A percentile compares a stretch with the other conserved stretches of the same genome.
Conservation (phyloP, 805 yeast genomes). For the Candida loeiensis region DNA sequence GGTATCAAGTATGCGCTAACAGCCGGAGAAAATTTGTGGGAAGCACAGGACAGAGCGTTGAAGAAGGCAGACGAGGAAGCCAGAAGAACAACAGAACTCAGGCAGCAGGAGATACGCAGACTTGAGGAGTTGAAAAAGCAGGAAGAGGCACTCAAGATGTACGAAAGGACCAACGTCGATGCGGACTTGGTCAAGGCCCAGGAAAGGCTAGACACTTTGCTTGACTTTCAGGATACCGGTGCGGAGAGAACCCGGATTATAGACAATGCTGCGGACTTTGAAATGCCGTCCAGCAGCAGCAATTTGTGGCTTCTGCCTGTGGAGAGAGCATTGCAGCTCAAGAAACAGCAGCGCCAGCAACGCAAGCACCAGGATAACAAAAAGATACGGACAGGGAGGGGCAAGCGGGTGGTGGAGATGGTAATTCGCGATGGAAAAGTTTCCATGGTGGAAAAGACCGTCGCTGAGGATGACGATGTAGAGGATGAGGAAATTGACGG, state of each 20-base stretch:
- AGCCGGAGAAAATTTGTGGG: constrained; percentile 61
- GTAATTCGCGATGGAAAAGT: constrained; percentile 80
- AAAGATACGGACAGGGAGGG: constrained; percentile 61
- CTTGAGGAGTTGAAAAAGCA: constrained; percentile 39
- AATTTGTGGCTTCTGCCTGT: constrained; percentile 82
- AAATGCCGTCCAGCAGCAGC: constrained; percentile 47
- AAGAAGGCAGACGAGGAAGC: constrained; percentile 50
- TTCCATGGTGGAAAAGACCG: constrained; percentile 48
- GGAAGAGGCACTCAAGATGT: constrained; percentile 41
- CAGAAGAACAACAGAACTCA: constrained; percentile 21
- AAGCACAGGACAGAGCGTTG: constrained; percentile 64
- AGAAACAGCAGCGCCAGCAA: constrained; percentile 75
- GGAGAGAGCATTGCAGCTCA: constrained; percentile 83
- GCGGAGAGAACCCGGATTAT: constrained; percentile 89
- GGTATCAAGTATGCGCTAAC: constrained; percentile 48
- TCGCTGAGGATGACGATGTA: constrained; percentile 23
- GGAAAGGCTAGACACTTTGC: constrained; percentile 63
- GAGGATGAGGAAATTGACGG: constrained; percentile 33
- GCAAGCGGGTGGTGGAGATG: constrained; percentile 71
- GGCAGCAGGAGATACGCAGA: constrained; percentile 20
- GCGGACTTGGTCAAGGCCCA: constrained; percentile 68
- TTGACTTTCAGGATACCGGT: constrained; percentile 80
- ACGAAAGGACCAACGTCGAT: constrained; percentile 41
- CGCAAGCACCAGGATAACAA: constrained; percentile 61
- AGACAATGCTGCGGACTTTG: constrained; percentile 89